Base-by-base conservation (phyloP, 1,284 basidiomycete species). In the Cryptococcus amylolentus region DNA sequence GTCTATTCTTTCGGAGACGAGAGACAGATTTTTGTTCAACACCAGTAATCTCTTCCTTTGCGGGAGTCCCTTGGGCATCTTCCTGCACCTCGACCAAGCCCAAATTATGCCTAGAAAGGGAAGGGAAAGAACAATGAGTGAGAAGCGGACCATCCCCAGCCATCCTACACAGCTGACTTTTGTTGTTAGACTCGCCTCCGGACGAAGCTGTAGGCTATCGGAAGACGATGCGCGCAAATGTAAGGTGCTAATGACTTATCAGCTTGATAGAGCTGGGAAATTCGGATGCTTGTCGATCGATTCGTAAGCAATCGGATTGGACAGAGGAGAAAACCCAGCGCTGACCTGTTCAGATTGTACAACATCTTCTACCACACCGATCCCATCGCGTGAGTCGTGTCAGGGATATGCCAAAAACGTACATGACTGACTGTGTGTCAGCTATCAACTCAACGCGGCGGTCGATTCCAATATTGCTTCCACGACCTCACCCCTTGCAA, bases 201-300 rank as follows among this genome's bases (percentile, higher is more conserved):
- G 80, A 81, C 55, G 80, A 80, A 63, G 79, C 80, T 13, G 77
- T 78, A 51, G 56, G 49, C 16, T 46, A n/a, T 23, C 45, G 7
- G 3, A 6, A 10, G 12, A 23, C 12, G 8, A 39, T 35, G 14
- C 39, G 8, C 5, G 41, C 1, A n/a, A 13, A n/a, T 3, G 23
- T 16, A 7, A 42, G 20, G 18, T 50, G 20, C 18, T 38, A 41
- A 63, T 46, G 42, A 57, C 20, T 51, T 65, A 1, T 64, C 3
- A 80, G 65, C 69, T 80, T 20, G 79, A 80, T 42, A 65, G 76
- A n/a, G 70, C 77, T 8, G 82, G 81, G 0, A 65, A 76, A 53
- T 81, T 81, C 52, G 82, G 82, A 2, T 83, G 82, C 65, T 72
- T 83, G 65, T 78, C 82, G 1, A 72, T 80, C 12, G 80, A 82